Evolutionary conservation across 371 early-diverging fungal genomes (phyloP), one percentile per base, ranked within the genome.

Genomic region (Rhizopus delemar): DNA sequence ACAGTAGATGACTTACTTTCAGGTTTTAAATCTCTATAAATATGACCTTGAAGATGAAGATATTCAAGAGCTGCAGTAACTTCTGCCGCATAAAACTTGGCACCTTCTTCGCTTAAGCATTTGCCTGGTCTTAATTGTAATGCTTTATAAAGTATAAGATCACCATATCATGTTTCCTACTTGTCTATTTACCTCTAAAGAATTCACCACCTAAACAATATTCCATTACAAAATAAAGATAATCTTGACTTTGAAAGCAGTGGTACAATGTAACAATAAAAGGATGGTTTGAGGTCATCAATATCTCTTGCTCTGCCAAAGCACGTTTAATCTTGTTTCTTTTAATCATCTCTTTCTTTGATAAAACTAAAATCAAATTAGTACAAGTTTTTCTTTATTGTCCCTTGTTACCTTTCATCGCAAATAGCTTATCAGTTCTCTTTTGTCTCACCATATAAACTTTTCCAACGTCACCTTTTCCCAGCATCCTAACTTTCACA

Each of bases 121-220:
- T 94, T 94, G 36, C 90, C 92, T 13, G 93, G 92, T 16, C 91
- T 81, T 59, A 78, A 72, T 77, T 96, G 97, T 45, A 97, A 78
- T 12, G 88, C 87, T 86, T 66, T 63, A 51, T 33, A 57, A 49
- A 50, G 5, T 12, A 35, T 38, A 8, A 38, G 29, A 16, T 11
- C 29, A 34, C 22, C 29, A 31, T 31, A 41, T 15, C 41, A 39
- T 31, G 11, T 38, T 4, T 28, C 35, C 11, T 8, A 36, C 11
- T 56, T 33, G 22, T 39, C 39, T 16, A 28, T 56, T 64, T 79
- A 85, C 88, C 92, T 80, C 94, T 75, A 73, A 94, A 96, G 70
- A 97, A 97, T 81, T 99, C 99, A 52, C 99, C 99, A 48, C 99
- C 99, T 68, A 90, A 84, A 67, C 99, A 97, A 80, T 97, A 99